Conservation (phyloP, 768 basidiomycete genomes). For the Leccinum sublutescens region DNA sequence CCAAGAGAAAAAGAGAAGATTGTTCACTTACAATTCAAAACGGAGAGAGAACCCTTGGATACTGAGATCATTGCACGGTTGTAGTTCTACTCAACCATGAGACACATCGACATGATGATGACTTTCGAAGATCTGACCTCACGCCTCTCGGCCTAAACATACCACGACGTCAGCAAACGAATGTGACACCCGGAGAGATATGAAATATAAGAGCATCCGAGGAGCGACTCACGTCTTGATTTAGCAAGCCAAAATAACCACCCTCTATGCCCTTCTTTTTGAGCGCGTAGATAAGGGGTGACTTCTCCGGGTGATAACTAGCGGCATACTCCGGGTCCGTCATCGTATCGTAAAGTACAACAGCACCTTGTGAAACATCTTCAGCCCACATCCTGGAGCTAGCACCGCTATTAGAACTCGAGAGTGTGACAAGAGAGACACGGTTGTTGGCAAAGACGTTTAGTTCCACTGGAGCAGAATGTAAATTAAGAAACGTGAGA, state of each 20-base stretch:
- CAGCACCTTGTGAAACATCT: constrained; percentile 15
- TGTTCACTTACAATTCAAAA: neutral
- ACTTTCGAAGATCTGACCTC: constrained; percentile 10
- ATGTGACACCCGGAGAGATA: neutral
- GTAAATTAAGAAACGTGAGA: neutral
- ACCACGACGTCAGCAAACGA: neutral
- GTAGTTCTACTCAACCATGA: constrained; percentile 12
- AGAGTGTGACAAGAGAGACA: constrained; percentile 28
- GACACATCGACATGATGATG: neutral
- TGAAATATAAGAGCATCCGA: neutral
- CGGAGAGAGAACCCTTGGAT: constrained; percentile 18
- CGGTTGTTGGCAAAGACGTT: constrained; percentile 27
- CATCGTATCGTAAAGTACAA: constrained; percentile 26
- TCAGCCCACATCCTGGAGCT: constrained; percentile 7
- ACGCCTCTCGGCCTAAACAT: constrained; percentile 13
- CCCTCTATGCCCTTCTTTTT: constrained; percentile 16
- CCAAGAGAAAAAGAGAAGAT: neutral
- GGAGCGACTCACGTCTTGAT: constrained; percentile 17
- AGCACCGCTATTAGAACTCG: constrained; percentile 9
- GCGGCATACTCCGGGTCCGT: constrained; percentile 24
- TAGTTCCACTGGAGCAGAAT: constrained; percentile 13
- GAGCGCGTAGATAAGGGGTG: constrained; percentile 22
- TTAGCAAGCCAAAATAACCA: constrained; percentile 21
- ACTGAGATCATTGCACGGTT: constrained; percentile 24
- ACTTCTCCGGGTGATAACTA: constrained; percentile 21